phyloP scores from a whole-genome alignment of 306 rosid species.

The Albizia julibrissin region DNA sequence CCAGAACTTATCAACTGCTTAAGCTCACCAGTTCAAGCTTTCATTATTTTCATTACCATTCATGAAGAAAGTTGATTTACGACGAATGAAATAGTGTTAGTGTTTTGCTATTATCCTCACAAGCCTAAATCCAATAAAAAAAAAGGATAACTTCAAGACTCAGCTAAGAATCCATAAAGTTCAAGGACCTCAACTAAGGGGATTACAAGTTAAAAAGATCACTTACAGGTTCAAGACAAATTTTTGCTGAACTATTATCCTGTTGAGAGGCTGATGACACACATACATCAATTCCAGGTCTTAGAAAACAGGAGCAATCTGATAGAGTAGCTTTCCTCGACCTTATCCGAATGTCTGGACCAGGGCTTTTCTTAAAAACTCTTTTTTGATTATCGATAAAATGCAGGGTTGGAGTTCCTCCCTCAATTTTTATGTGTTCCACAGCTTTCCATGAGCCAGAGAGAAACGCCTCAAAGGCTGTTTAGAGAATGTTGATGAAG shows the following conservation, averaged over 20 bases:
- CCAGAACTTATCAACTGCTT: constrained; percentile 10
- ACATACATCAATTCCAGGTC: constrained; percentile 81
- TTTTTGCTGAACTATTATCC: constrained; percentile 30
- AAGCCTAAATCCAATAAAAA: not conserved
- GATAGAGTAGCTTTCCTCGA: constrained; percentile 71
- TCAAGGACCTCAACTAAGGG: constrained; percentile 12
- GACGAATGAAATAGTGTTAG: not conserved
- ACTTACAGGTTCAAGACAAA: constrained; percentile 55
- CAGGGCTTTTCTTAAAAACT: constrained; percentile 63
- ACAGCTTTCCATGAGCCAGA: constrained; percentile 77
- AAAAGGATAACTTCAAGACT: constrained; percentile 18
- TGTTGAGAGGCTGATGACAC: constrained; percentile 48
- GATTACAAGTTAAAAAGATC: constrained; percentile 21
- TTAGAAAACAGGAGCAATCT: constrained; percentile 73
- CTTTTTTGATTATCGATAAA: constrained; percentile 45
- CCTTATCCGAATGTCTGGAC: constrained; percentile 58
- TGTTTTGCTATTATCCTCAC: constrained; percentile 3
- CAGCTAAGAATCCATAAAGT: constrained; percentile 9
- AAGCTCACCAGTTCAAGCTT: not conserved
- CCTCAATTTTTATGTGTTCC: constrained; percentile 55
- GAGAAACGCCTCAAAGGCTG: constrained; percentile 79
- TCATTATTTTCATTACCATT: not conserved
- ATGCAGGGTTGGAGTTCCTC: constrained; percentile 60
- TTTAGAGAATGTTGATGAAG: constrained; percentile 23
- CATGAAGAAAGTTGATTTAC: not conserved